A percentile compares a stretch with the other conserved stretches of the same genome.
phyloP scores from a whole-genome alignment of 768 basidiomycete species.

The Rubroboletus pulcherrimus region DNA sequence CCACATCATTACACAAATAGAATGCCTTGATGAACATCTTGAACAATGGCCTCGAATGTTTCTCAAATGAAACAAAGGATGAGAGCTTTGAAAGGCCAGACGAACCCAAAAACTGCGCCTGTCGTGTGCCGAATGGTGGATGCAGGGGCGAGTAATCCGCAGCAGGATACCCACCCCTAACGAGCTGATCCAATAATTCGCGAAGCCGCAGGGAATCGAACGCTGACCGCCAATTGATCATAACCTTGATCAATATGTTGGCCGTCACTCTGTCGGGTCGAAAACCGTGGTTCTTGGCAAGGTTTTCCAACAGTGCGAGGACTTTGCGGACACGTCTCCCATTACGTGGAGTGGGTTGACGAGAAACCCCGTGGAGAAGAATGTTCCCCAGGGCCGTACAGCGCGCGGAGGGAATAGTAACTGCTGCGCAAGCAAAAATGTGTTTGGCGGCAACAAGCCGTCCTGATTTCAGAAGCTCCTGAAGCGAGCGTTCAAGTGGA shows the following conservation, averaged over 20 bases:
- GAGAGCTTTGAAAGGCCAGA: constrained; percentile 37
- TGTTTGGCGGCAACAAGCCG: constrained; percentile 43
- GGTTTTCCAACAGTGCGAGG: constrained; percentile 36
- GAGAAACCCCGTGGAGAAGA: constrained; percentile 46
- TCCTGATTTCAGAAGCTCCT: constrained; percentile 30
- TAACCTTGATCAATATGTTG: constrained; percentile 63
- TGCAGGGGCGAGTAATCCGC: constrained; percentile 25
- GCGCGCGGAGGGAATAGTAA: constrained; percentile 28
- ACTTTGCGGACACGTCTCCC: constrained; percentile 45
- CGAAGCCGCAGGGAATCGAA: constrained; percentile 45
- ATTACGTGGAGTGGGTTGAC: constrained; percentile 34
- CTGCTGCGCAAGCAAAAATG: constrained; percentile 33
- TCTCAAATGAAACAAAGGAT: constrained; percentile 48
- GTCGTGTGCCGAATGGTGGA: constrained; percentile 46
- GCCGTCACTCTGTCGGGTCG: constrained; percentile 63
- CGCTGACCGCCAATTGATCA: constrained; percentile 48
- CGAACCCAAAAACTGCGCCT: neutral
- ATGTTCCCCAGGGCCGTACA: constrained; percentile 53
- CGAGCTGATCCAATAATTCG: constrained; percentile 60
- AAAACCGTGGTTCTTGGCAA: constrained; percentile 47
- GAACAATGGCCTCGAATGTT: constrained; percentile 65
- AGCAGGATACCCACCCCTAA: constrained; percentile 56
- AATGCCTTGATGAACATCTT: constrained; percentile 71
- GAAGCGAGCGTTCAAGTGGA: constrained; percentile 14
- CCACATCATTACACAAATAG: constrained; percentile 48